phyloP scores from a whole-genome alignment of 1,139 yeast genomes.

The Yueomyces sp. region DNA sequence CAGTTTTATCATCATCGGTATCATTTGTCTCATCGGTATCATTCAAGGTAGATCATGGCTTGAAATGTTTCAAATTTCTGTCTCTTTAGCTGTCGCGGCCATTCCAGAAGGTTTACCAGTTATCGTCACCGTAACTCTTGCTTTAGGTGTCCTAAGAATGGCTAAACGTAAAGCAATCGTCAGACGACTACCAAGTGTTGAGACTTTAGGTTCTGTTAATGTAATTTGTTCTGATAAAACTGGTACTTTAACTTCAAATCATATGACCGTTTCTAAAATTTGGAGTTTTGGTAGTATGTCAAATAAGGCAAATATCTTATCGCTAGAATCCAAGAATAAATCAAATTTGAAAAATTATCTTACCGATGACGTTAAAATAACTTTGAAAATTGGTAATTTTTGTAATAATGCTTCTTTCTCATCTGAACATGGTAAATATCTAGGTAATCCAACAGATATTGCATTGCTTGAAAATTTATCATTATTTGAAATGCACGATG shows the following conservation, averaged over 20 bases:
- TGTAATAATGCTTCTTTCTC: conserved; percentile 76
- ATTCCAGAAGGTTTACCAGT: conserved; percentile 97
- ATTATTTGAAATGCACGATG: conserved; percentile 60
- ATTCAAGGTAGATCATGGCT: conserved; percentile 87
- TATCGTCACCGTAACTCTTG: conserved; percentile 90
- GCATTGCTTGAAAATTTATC: conserved; percentile 69
- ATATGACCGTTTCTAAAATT: conserved; percentile 78
- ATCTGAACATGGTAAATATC: conserved; percentile 52
- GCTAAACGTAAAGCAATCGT: conserved; percentile 88
- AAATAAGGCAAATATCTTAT: conserved; percentile 32
- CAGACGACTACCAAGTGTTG: conserved; percentile 85
- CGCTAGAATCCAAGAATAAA: conserved; percentile 37
- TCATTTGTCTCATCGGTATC: conserved; percentile 77
- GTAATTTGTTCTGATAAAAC: conserved; percentile 94
- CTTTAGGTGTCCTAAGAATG: conserved; percentile 91
- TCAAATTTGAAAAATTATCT: conserved; percentile 33
- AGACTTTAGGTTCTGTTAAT: conserved; percentile 88
- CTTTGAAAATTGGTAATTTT: conserved; percentile 57
- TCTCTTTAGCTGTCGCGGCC: conserved; percentile 93
- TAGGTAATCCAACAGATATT: conserved; percentile 91
- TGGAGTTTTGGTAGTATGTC: conserved; percentile 64
- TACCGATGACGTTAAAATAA: conserved; percentile 38
- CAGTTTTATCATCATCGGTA: conserved; percentile 74
- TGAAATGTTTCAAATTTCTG: conserved; percentile 95
- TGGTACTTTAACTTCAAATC: conserved; percentile 88